Evolutionary conservation across 352 stramenopile species (phyloP).

Genomic region (Globisporangium nodosum): DNA sequence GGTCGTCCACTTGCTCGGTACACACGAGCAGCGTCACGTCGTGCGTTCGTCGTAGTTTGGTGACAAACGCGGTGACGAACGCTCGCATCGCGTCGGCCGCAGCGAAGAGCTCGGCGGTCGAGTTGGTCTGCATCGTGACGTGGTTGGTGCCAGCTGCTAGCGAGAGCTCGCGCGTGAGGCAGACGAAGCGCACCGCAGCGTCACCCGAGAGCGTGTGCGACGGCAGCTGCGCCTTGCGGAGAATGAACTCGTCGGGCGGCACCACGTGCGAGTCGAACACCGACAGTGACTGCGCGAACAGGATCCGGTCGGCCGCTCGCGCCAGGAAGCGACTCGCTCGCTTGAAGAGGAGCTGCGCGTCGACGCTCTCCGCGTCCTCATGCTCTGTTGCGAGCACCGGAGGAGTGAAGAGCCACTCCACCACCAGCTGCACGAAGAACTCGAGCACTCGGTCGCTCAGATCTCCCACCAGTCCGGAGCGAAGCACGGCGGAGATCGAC

Average conservation of each 20-base stretch:
- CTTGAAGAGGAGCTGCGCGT: conserved; percentile 14
- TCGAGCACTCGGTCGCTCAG: conserved; percentile 23
- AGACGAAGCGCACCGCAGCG: conserved; percentile 29
- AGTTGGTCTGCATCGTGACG: conserved; percentile 21
- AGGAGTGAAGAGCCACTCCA: conserved; percentile 47
- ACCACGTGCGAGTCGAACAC: conserved; percentile 35
- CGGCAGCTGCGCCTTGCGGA: conserved; percentile 43
- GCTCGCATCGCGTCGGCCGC: conserved; percentile 14
- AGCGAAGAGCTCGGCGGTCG: conserved; percentile 22
- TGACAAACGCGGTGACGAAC: conserved; percentile 32
- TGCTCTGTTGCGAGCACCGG: neutral
- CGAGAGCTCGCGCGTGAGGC: conserved; percentile 31
- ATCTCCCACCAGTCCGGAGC: conserved; percentile 28
- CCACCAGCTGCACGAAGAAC: conserved; percentile 31
- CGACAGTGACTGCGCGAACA: conserved; percentile 26
- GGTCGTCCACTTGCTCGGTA: conserved; percentile 35
- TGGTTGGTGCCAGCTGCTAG: conserved; percentile 28
- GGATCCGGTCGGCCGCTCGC: conserved; percentile 23
- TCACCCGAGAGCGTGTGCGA: conserved; percentile 19
- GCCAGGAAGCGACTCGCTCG: conserved; percentile 33
- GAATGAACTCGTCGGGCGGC: conserved; percentile 34
- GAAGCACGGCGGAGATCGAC: conserved; percentile 21
- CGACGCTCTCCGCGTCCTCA: neutral
- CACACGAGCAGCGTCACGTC: conserved; percentile 41
- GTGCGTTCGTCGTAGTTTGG: conserved; percentile 14